Percentiles rank a stretch among this genome's conserved stretches.
Conservation (phyloP, 1,284 basidiomycete species). For the Wallemia hederae region DNA sequence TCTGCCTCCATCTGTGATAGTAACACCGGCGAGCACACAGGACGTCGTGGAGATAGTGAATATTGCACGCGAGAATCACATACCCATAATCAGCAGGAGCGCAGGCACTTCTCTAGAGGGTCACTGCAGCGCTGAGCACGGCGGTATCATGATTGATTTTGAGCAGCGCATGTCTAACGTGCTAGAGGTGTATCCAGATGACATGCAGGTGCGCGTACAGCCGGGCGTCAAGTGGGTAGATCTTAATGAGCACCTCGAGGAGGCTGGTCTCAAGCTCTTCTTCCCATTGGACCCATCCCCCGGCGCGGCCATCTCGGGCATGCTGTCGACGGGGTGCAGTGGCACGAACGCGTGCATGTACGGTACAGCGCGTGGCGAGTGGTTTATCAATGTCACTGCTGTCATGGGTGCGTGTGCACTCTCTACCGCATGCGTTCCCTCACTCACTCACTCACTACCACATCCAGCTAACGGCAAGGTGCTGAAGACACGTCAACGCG, state of each 20-base stretch:
- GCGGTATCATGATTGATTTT: conserved; percentile 62
- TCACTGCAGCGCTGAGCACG: conserved; percentile 32
- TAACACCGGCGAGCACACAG: conserved; percentile 19
- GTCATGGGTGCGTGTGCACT: conserved; percentile 4
- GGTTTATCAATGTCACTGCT: conserved; percentile 47
- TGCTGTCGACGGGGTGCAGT: conserved; percentile 36
- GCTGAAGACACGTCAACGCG: conserved; percentile 63
- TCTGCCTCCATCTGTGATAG: background rate
- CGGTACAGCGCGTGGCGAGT: conserved; percentile 55
- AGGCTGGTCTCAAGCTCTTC: conserved; percentile 48
- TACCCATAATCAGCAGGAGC: conserved; percentile 38
- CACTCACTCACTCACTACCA: conserved; percentile 5
- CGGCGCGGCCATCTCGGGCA: conserved; percentile 61
- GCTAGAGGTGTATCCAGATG: conserved; percentile 28
- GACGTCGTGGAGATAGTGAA: conserved; percentile 38
- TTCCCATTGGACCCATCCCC: conserved; percentile 54
- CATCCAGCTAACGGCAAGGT: conserved; percentile 71
- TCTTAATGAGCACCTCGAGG: conserved; percentile 40
- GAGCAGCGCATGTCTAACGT: conserved; percentile 35
- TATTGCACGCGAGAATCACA: conserved; percentile 31
- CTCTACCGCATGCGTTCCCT: conserved; percentile 2
- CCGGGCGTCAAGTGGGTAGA: conserved; percentile 42
- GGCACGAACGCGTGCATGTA: conserved; percentile 63
- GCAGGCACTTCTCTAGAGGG: conserved; percentile 41
- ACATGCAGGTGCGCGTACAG: conserved; percentile 8